Evolutionary conservation across 192 early-diverging fungal species (phyloP), one percentile per base, ranked within the genome.

Genomic region (Umbelopsis ramanniana): DNA sequence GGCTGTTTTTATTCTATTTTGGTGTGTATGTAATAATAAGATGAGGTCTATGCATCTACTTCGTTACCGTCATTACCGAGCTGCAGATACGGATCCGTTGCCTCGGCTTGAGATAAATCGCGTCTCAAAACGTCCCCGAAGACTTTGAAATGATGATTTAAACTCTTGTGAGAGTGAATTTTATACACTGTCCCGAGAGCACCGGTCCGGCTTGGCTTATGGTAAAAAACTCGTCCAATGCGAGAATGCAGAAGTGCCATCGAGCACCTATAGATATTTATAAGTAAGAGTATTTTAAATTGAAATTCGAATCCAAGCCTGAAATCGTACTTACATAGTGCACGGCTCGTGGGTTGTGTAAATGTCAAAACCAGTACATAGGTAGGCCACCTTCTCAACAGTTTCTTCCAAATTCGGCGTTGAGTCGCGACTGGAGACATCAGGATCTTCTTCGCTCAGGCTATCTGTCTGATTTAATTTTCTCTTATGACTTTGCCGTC

Each of bases 201-300:
- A 66, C 86, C 87, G 14, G 85, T 84, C 14, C 68, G 71, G 22
- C 76, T 85, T n/a, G 82, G 76, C 15, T 73, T 69, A 10, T 73
- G 79, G 48, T 93, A 96, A 74, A 96, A 98, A n/a, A 98, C 89
- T 6, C 95, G 84, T 6, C 89, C 86, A 48, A 98, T 87, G 7
- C 96, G 88, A 19, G 96, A 98, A 78, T 98, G 96, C n/a, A 98
- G 89, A 37, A 98, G 75, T 2, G 92, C 95, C 96, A 98, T 98
- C 0, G 91, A 83, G 46, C 96, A 98, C 88, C 88, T 90, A 70
- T 21, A 19, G 14, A 7, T 53, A 17, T 70, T 66, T 26, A 69
- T 71, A 73, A 69, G 46, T 67, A 57, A 33, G 53, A n/a, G n/a
- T n/a, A n/a, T n/a, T n/a, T n/a, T n/a, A n/a, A n/a, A n/a, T n/a